A percentile compares a stretch with the other conserved stretches of the same genome.
phyloP scores from a whole-genome alignment of 75 land plant species.

The Chamaecyparis obtusa region DNA sequence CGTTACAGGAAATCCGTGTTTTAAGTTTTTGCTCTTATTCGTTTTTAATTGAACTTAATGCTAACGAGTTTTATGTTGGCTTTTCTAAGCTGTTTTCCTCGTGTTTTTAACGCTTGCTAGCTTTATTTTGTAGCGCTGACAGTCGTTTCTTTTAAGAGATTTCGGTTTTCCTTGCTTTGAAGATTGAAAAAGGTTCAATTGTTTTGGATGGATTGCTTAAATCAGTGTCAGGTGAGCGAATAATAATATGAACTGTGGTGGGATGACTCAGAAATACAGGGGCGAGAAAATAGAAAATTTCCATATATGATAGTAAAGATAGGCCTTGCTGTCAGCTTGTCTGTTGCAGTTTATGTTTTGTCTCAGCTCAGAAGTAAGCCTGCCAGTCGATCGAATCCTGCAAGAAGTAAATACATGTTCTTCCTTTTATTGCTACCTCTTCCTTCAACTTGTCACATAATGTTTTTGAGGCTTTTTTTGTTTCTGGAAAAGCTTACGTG shows the following conservation, averaged over 20 bases:
- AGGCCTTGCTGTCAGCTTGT: slow-evolving; percentile 52
- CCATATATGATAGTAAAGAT: slow-evolving; percentile 29
- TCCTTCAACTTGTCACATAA: not conserved
- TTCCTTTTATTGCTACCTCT: not conserved
- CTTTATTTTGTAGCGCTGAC: not conserved
- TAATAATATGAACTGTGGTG: not conserved
- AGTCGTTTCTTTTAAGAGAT: not conserved
- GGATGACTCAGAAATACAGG: not conserved
- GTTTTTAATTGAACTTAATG: not conserved
- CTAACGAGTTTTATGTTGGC: not conserved
- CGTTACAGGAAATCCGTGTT: not conserved
- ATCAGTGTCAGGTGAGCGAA: not conserved
- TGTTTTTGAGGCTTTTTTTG: slow-evolving; percentile 2
- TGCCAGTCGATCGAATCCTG: slow-evolving; percentile 8
- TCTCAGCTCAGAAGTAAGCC: slow-evolving; percentile 22
- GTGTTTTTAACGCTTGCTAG: not conserved
- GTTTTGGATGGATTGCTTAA: not conserved
- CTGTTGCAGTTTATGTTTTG: slow-evolving; percentile 51
- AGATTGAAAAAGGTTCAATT: not conserved
- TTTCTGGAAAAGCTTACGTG: not conserved
- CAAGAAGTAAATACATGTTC: slow-evolving; percentile 17
- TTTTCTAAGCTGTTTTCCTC: not conserved
- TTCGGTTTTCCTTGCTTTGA: not conserved
- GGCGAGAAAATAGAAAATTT: not conserved
- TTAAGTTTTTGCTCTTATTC: not conserved